Base-by-base conservation (phyloP, 2,329 filamentous ascomycete species). In the Botrytis aclada region DNA sequence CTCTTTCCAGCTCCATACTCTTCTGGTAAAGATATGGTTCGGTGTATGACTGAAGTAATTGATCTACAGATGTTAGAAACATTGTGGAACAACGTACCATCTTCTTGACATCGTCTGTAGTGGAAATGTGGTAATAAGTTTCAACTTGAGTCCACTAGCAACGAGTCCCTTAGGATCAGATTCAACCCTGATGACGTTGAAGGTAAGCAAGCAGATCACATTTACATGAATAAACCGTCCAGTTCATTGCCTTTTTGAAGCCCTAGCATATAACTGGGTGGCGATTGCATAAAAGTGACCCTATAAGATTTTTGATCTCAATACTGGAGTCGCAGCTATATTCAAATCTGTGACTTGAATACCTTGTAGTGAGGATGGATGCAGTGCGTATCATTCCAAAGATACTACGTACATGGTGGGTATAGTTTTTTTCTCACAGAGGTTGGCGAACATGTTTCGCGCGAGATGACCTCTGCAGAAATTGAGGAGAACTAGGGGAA, bases 1-100 rank as follows among this genome's bases (percentile, higher is more conserved):
- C 0, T 89, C 88, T 8, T 87, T 43, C 41, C 63, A 39, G 32
- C 12, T 34, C 58, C 20, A 51, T 45, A 45, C 29, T 45, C n/a
- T 32, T 4, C 20, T 22, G 20, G 10, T n/a, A 58, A 34, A 58
- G 9, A 51, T n/a, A n/a, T 18, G 37, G 12, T n/a, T 58, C 12
- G n/a, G 18, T 43, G 14, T n/a, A 63, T 43, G 22, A 43, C 4
- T 20, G 16, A 41, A 37, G 32, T 14, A 60, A 34, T 20, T 20
- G 54, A 58, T 14, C n/a, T 58, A 10, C 18, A 16, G 34, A 62
- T 41, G 34, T 62, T 62, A 62, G 60, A 39, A 16, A 62, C 22
- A n/a, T 25, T n/a, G 22, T 39, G 34, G 34, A 39, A 25, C 22
- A n/a, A 16, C 34, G 20, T 37, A 18, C 20, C 2, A 60, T 60